Conservation (phyloP, 768 basidiomycete species). For the Mycena albidolilacea region DNA sequence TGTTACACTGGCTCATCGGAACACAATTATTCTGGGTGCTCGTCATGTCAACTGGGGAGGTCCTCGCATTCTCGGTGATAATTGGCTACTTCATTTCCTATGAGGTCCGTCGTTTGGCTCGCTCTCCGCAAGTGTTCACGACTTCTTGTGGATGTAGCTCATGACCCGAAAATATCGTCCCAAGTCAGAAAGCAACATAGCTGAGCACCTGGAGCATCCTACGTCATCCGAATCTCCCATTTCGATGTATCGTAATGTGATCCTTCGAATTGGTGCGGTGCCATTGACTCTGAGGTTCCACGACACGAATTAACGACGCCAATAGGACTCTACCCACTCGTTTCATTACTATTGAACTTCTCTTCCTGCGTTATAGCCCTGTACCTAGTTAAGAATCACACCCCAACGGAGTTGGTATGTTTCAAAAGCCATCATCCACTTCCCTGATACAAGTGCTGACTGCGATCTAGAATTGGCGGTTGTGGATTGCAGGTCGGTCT, state of each 20-base stretch:
- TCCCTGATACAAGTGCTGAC: neutral
- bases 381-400: neutral
- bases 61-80: conserved; percentile 40
- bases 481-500: conserved; percentile 1
- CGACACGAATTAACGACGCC: too few species aligned
- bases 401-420: conserved; percentile 1
- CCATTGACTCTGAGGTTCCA: neutral
- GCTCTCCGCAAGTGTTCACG: neutral
- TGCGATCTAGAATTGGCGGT: neutral
- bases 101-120: conserved; percentile 31
- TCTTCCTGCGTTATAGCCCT: conserved; percentile 43
- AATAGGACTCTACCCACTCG: conserved; percentile 43
- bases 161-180: neutral
- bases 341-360: conserved; percentile 42
- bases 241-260: conserved; percentile 8
- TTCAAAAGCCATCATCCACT: too few species aligned
- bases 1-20: conserved; percentile 45
- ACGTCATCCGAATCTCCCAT: neutral
- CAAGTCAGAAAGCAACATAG: neutral
- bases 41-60: conserved; percentile 41
- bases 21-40: conserved; percentile 46
- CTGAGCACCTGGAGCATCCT: neutral
- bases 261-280: conserved; percentile 17
- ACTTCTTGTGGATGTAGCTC: neutral
- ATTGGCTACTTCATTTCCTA: conserved; percentile 34